Base-by-base conservation (phyloP, 225 moss, liverwort and hornwort species). In the Physcomitrium patens region DNA sequence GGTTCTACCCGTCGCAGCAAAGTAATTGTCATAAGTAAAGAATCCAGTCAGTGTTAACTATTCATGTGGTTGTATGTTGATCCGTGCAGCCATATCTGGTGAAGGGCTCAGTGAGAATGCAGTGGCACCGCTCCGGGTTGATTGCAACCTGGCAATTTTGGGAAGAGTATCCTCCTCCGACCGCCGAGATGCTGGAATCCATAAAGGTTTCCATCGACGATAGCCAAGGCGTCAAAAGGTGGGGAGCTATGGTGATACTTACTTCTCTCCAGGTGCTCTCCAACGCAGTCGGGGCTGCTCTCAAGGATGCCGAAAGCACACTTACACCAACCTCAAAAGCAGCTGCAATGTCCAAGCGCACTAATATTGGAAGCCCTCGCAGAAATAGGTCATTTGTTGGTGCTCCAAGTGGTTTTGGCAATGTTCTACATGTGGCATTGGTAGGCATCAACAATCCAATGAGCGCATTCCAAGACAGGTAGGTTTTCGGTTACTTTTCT, bases 401-500 rank as follows among this genome's bases (percentile, higher is more conserved):
- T 3, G 81, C 87, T 2, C 82, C 88, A 13, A 77, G 72, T 31
- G 91, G 92, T 14, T 82, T 91, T 15, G 94, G 94, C 7, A 97
- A 93, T 51, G 85, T 97, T 1, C 81, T 97, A 12, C 96, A 97
- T 65, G 87, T 97, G 68, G 96, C 94, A 9, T 73, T 97, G 4
- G 96, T 94, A 31, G 96, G 96, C 12, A 90, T 97, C 80, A 92
- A 86, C 65, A 97, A 94, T 80, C 94, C 90, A 44, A 91, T 97
- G 94, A 94, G 96, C 75, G 85, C 87, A 22, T 85, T 94, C 43
- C 96, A 94, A 80, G 96, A 97, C 85, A 97, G 96, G 96, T 92
- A 63, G 4, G 45, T 44, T 44, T 15, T 52, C 10, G 41, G 1
- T 17, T 37, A 31, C 57, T 61, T 20, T 24, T 24, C 3, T 8